These are phyloP conservation scores for Camelina neglecta DNA, from an alignment of 345 rosid genomes.

Conservation along the genomic window DNA sequence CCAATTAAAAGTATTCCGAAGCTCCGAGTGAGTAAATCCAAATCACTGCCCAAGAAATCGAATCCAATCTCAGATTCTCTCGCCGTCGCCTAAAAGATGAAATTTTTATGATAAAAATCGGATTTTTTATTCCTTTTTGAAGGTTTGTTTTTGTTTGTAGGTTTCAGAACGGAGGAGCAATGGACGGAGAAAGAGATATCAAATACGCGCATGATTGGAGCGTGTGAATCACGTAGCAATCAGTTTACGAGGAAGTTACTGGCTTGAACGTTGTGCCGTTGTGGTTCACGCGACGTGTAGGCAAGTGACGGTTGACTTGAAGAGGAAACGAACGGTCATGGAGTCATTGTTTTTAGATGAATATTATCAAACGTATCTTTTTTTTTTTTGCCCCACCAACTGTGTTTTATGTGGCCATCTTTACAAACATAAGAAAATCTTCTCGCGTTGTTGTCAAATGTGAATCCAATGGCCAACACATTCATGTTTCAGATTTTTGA, in stretches of 20 bases:
- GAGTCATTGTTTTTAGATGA: slow-evolving; percentile 31
- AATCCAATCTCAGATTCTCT: slow-evolving; percentile 32
- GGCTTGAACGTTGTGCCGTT: slow-evolving; percentile 34
- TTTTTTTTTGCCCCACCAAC: slow-evolving; percentile 13
- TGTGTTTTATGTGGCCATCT: neutral
- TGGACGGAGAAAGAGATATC: slow-evolving; percentile 27
- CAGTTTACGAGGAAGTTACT: neutral
- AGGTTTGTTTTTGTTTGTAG: slow-evolving; percentile 17
- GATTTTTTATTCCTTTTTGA: slow-evolving; percentile 27
- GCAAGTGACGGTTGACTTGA: slow-evolving; percentile 39
- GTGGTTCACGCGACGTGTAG: slow-evolving; percentile 32
- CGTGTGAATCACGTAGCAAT: slow-evolving; percentile 31
- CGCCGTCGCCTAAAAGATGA: slow-evolving; percentile 19
- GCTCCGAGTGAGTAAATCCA: slow-evolving; percentile 53
- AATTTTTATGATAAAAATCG: slow-evolving; percentile 3
- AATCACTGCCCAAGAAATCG: slow-evolving; percentile 12
- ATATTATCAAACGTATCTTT: neutral
- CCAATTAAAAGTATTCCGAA: slow-evolving; percentile 54
- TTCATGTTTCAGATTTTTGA: neutral
- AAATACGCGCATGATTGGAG: slow-evolving; percentile 31
- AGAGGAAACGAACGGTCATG: slow-evolving; percentile 37
- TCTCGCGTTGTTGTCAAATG: no score
- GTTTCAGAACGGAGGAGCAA: slow-evolving; percentile 36
- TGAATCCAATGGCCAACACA: neutral
- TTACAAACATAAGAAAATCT: neutral